Conservation (phyloP, 371 early-diverging fungal species). For the Mucor ambiguus region DNA sequence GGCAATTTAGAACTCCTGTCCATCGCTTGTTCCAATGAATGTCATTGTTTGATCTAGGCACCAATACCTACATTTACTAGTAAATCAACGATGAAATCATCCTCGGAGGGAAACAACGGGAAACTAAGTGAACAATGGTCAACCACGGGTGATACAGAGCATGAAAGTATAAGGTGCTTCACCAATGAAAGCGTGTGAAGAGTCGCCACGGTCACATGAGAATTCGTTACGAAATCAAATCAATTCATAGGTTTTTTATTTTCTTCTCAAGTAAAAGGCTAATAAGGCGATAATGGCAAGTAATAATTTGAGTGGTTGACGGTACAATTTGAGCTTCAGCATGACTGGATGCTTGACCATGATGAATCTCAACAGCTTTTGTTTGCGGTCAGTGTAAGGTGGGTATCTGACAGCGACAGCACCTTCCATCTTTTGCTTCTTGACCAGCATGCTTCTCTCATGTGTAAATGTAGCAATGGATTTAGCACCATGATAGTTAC, state of each 20-base stretch:
- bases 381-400: slow-evolving; percentile 55
- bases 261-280: slow-evolving; percentile 7
- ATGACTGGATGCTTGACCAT: slow-evolving; percentile 40
- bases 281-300: slow-evolving; percentile 11
- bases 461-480: slow-evolving; percentile 83
- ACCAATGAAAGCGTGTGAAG: slow-evolving; percentile 30
- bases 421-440: slow-evolving; percentile 44
- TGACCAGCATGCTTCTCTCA: slow-evolving; percentile 58
- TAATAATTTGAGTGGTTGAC: slow-evolving; percentile 17
- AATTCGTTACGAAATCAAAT: not conserved
- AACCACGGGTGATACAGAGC: not conserved
- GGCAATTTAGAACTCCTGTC: not conserved
- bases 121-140: not conserved
- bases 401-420: slow-evolving; percentile 58
- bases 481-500: slow-evolving; percentile 81
- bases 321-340: slow-evolving; percentile 28
- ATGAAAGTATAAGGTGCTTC: not conserved
- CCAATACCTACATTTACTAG: not conserved
- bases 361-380: slow-evolving; percentile 35
- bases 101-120: not conserved
- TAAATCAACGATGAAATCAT: not conserved
- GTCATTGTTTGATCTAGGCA: not conserved
- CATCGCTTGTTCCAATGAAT: not conserved
- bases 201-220: slow-evolving; percentile 18
- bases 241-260: slow-evolving; percentile 1